Conservation (phyloP, 768 basidiomycete genomes). For the Mycena rebaudengoi region DNA sequence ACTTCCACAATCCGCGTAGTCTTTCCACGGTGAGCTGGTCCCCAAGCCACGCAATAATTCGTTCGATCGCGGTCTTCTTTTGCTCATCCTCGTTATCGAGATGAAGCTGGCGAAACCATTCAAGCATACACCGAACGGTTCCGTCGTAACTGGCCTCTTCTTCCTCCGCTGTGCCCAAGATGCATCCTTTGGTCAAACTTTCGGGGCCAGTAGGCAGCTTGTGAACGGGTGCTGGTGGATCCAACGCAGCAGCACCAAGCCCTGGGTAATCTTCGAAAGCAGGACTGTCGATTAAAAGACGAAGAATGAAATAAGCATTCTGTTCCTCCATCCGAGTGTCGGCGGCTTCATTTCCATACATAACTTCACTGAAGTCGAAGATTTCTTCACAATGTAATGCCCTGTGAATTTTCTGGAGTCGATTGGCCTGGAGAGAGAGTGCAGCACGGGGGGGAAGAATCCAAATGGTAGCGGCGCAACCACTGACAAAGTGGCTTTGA, state of each 20-base stretch:
- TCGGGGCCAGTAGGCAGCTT: slow-evolving; percentile 23
- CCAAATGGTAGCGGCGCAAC: slow-evolving; percentile 31
- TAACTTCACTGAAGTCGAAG: neutral
- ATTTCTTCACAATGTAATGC: neutral
- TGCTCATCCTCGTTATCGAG: neutral
- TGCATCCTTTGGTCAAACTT: slow-evolving; percentile 8
- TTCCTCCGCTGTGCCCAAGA: slow-evolving; percentile 26
- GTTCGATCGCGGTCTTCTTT: neutral
- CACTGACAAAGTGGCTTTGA: slow-evolving; percentile 33
- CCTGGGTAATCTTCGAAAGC: too few species aligned
- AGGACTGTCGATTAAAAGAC: too few species aligned
- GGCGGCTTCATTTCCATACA: neutral
- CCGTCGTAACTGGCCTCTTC: slow-evolving; percentile 32
- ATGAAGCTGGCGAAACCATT: neutral
- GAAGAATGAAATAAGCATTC: too few species aligned
- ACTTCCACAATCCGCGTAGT: slow-evolving; percentile 39
- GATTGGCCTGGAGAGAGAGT: slow-evolving; percentile 17
- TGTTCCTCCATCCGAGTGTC: neutral
- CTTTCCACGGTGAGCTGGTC: slow-evolving; percentile 43
- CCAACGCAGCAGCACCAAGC: neutral
- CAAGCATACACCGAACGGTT: neutral
- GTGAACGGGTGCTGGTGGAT: slow-evolving; percentile 19
- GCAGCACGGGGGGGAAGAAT: slow-evolving; percentile 8
- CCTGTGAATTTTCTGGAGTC: slow-evolving; percentile 1
- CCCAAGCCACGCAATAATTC: slow-evolving; percentile 39